Percentiles rank a stretch among this genome's conserved stretches.
These are phyloP conservation scores for Eimeria nieschulzi DNA, from an alignment of 169 alveolate genomes.

Conservation along the genomic window DNA sequence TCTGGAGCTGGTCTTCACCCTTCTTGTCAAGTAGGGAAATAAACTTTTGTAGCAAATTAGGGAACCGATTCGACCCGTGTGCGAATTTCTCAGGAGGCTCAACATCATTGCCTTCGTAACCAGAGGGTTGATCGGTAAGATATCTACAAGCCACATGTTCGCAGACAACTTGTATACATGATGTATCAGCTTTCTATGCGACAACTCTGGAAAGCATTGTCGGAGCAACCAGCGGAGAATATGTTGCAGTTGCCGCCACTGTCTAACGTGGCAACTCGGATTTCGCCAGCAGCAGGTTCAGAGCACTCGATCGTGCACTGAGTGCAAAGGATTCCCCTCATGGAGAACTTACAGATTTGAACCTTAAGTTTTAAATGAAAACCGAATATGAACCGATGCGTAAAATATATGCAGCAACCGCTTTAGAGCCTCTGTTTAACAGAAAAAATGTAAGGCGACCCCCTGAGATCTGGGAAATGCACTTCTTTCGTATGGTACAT, in stretches of 20 bases:
- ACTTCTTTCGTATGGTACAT: conserved; percentile 53
- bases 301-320: conserved; percentile 7
- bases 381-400: too few species aligned
- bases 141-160: background rate
- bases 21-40: conserved; percentile 33
- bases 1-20: conserved; percentile 62
- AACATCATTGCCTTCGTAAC: conserved; percentile 63
- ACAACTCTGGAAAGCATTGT: conserved; percentile 60
- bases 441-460: conserved; percentile 59
- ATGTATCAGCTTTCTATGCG: conserved; percentile 46
- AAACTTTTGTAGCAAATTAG: background rate
- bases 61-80: background rate
- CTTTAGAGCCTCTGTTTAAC: conserved; percentile 29
- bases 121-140: conserved; percentile 65
- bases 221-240: conserved; percentile 56
- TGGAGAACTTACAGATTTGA: too few species aligned
- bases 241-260: conserved; percentile 22
- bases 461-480: conserved; percentile 48
- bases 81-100: conserved; percentile 35
- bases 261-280: conserved; percentile 19
- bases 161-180: background rate
- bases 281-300: conserved; percentile 2
- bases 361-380: too few species aligned
- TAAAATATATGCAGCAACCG: background rate
- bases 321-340: too few species aligned